Evolutionary conservation across 352 stramenopile species (phyloP), one percentile per base, ranked within the genome.

Genomic region (Phytophthora boehmeriae): DNA sequence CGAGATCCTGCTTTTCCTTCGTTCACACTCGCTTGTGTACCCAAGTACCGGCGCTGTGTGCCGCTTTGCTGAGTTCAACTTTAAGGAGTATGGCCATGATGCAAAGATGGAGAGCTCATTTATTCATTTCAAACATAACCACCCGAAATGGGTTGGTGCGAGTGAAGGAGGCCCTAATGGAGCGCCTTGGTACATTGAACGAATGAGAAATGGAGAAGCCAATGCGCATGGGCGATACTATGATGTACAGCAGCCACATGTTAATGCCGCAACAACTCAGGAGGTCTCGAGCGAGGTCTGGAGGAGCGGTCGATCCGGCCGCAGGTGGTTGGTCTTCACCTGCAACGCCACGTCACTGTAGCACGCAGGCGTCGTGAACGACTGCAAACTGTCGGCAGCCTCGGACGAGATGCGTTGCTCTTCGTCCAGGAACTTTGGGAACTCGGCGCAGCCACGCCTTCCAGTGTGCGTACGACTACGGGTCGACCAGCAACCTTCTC

Each of bases 91-190:
- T 67, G 80, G 85, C 20, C 90, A 97, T 64, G 90, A 96, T 51
- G 54, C 69, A 17, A 99, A 99, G 76, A 98, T 99, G 93, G 96
- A 99, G 68, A 98, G 97, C 39, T 98, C 88, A 38, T 98, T 98
- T 65, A 89, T 99, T 50, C 98, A 93, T 52, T 99, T 99, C 70
- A 98, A 97, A 65, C 86, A 92, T 48, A 95, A 95, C 46, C 88
- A 97, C 62, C 89, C 89, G 5, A 85, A 78, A 32, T 97, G 89
- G 89, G 77, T 92, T 27, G 87, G 87, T 20, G 81, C 76, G 3
- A 60, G 76, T 28, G 85, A 94, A 68, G 87, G 87, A 96, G 27
- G 73, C 57, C 16, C 70, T 96, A 1, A 81, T 93, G 65, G 56
- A 87, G 51, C 77, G 82, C 3, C 64, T 96, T 19, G 78, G 71